phyloP scores from a whole-genome alignment of 2,329 filamentous ascomycete species.

The Helminthosporium solani region DNA sequence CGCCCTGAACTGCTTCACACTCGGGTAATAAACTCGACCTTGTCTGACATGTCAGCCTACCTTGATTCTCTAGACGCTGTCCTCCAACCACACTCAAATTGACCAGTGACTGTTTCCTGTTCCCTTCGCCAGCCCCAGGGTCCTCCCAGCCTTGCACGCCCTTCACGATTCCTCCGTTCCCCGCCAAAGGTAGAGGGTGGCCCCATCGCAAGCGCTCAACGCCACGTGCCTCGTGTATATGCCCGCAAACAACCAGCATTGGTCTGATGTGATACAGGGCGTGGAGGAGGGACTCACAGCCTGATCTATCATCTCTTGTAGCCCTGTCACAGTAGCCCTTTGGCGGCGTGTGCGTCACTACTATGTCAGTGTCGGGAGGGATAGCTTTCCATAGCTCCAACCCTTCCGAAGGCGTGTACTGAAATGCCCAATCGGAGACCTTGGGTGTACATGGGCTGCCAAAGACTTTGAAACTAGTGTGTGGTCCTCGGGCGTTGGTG shows the following conservation, averaged over 20 bases:
- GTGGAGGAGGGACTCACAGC: conserved; percentile 61
- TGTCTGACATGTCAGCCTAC: conserved; percentile 29
- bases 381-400: conserved; percentile 60
- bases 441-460: conserved; percentile 67
- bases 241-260: conserved; percentile 67
- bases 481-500: conserved; percentile 55
- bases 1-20: conserved; percentile 7
- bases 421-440: conserved; percentile 65
- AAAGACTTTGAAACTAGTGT: conserved; percentile 66
- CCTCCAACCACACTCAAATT: conserved; percentile 56
- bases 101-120: conserved; percentile 63
- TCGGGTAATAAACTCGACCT: conserved; percentile 7
- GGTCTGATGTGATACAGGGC: conserved; percentile 64
- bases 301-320: conserved; percentile 42
- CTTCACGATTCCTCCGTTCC: conserved; percentile 50
- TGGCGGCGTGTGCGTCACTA: conserved; percentile 71
- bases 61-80: conserved; percentile 32
- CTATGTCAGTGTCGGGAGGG: conserved; percentile 62
- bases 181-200: conserved; percentile 17
- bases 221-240: conserved; percentile 69
- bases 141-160: conserved; percentile 58
- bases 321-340: conserved; percentile 57
- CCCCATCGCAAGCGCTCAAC: conserved; percentile 63
- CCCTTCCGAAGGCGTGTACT: conserved; percentile 53
- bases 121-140: conserved; percentile 49